Base-by-base conservation (phyloP, 192 early-diverging fungal species). In the Backusella psychrophila region DNA sequence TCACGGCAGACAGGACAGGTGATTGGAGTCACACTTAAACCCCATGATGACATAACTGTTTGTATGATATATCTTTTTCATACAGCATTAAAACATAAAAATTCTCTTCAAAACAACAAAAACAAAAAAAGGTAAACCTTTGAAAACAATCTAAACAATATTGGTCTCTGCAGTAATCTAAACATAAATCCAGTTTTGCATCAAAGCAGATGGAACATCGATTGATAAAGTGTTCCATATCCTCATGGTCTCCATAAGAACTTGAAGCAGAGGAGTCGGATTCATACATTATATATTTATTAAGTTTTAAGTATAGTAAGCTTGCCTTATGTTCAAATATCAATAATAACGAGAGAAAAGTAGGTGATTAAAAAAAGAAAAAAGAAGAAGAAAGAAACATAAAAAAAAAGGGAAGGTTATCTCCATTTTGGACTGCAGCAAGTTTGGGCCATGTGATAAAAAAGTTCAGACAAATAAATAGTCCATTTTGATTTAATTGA, bases 141-240 rank as follows among this genome's bases (percentile, higher is more conserved):
- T 56, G 72, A 63, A 74, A 74, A 72, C 88, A 89, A 26, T 85
- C 87, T 38, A 79, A 68, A 56, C 88, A 89, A 72, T 85, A 89
- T 74, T 89, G 88, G 66, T 89, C 88, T 46, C 85, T 72, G 69
- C 88, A 89, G 52, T 76, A 74, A 6, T 89, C 88, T 26, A 89
- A 81, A 44, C 88, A 89, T 23, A 89, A 83, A 73, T 89, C 88
- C 39, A 89, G 66, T 6, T 77, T 81, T 31, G 85, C 79, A 77
- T 89, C 87, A 81, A 89, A 89, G 75, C 88, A 89, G 69, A 89
- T 89, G 33, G 86, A 88, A 35, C 88, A 89, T 14, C 87, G 72
- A 44, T 88, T 85, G 8, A 88, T 68, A 82, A 84, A 89, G 69
- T 79, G 85, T 69, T 89, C 88, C 69, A 89, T 83, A 12, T 85